phyloP scores from a whole-genome alignment of 495 filamentous ascomycete species.

The Rostrohypoxylon terebratum region DNA sequence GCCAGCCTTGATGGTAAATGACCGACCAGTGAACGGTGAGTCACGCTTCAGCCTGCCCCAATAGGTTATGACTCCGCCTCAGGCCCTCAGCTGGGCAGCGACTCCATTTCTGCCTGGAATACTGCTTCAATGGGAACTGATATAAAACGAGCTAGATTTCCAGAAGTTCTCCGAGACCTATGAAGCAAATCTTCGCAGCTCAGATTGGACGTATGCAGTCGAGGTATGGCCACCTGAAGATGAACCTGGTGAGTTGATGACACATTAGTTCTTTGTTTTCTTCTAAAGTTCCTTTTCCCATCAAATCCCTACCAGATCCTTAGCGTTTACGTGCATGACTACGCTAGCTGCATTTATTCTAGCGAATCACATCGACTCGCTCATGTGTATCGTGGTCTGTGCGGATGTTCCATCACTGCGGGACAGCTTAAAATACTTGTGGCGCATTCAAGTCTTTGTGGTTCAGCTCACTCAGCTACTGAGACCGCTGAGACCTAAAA shows the following conservation, averaged over 20 bases:
- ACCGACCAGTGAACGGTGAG: conserved; percentile 12
- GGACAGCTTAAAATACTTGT: not conserved
- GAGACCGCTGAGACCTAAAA: not conserved
- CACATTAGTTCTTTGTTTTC: conserved; percentile 4
- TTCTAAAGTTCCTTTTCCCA: not conserved
- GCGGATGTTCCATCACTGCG: not conserved
- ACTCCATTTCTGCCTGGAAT: conserved; percentile 36
- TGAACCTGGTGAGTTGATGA: conserved; percentile 26
- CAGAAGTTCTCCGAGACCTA: not conserved
- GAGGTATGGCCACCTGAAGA: conserved; percentile 36
- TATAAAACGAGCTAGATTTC: conserved; percentile 21
- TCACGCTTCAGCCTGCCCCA: conserved; percentile 40
- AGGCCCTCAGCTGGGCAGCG: conserved; percentile 26
- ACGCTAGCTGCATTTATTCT: conserved; percentile 3
- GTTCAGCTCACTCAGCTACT: conserved; percentile 18
- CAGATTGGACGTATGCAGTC: conserved; percentile 36
- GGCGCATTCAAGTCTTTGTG: conserved; percentile 16
- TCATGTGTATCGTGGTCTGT: not conserved
- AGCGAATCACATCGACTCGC: not conserved
- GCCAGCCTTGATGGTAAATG: not conserved
- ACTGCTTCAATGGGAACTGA: conserved; percentile 1
- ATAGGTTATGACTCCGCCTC: conserved; percentile 32
- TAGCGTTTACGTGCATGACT: not conserved
- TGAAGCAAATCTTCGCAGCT: not conserved
- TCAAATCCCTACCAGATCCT: not conserved